Percentiles rank a stretch among this genome's conserved stretches.
phyloP scores from a whole-genome alignment of 192 early-diverging fungal genomes.

The Chytriomyces hyalinus region DNA sequence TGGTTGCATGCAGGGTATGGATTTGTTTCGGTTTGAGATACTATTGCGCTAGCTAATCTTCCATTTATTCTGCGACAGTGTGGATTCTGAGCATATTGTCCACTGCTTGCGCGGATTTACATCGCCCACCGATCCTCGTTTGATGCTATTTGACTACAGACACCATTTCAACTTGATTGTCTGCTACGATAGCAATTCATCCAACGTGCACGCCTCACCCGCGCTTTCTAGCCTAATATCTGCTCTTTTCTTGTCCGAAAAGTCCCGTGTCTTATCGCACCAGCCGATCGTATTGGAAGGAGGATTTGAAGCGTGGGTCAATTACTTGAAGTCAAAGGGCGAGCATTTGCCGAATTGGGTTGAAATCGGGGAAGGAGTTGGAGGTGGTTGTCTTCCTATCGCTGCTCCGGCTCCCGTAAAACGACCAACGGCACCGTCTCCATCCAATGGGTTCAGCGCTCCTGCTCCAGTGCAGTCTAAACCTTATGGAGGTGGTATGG shows the following conservation, averaged over 20 bases:
- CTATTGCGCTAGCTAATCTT: not conserved
- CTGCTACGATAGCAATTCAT: slow-evolving; percentile 69
- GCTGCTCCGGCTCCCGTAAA: not conserved
- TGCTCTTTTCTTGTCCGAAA: slow-evolving; percentile 63
- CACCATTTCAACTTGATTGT: slow-evolving; percentile 75
- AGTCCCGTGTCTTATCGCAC: slow-evolving; percentile 58
- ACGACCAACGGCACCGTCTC: not conserved
- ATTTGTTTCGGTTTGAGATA: not conserved
- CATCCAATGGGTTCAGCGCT: not conserved
- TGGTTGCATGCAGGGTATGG: slow-evolving; percentile 60
- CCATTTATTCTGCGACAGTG: not conserved
- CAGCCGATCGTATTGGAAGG: slow-evolving; percentile 76
- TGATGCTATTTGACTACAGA: slow-evolving; percentile 68
- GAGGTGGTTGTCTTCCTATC: slow-evolving; percentile 22
- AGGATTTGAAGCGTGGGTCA: slow-evolving; percentile 80
- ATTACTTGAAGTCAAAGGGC: slow-evolving; percentile 44
- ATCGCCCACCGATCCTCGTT: slow-evolving; percentile 61
- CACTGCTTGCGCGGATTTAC: slow-evolving; percentile 62
- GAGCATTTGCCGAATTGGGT: slow-evolving; percentile 41
- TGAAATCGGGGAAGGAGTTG: slow-evolving; percentile 50
- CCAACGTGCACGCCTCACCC: slow-evolving; percentile 35
- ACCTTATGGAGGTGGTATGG: too few species aligned
- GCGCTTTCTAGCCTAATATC: slow-evolving; percentile 48
- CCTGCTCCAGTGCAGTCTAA: too few species aligned
- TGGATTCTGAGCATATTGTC: slow-evolving; percentile 25